Conservation (phyloP, 805 yeast species). For the Wickerhamiella brachini region DNA sequence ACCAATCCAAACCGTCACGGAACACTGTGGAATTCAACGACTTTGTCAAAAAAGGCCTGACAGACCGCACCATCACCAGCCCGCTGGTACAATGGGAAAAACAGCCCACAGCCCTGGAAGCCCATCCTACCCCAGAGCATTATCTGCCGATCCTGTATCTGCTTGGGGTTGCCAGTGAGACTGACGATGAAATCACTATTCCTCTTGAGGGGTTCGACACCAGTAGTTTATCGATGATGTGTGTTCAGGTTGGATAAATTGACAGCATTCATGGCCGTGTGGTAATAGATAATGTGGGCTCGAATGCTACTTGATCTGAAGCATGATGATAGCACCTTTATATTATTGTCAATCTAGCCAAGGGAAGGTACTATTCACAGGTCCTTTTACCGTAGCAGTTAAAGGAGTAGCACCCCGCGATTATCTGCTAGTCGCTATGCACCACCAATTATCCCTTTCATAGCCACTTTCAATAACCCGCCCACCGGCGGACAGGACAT, state of each 20-base stretch:
- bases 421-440: slow-evolving; percentile 1
- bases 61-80: slow-evolving; percentile 12
- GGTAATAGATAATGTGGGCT: no score
- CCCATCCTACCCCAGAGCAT: slow-evolving; percentile 64
- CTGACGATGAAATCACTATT: not conserved
- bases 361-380: no score
- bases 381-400: no score
- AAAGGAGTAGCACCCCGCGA: no score
- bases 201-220: not conserved
- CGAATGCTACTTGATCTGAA: no score
- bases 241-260: not conserved
- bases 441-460: slow-evolving; percentile 93
- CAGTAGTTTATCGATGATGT: not conserved
- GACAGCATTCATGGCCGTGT: not conserved
- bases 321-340: no score
- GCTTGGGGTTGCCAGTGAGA: slow-evolving; percentile 2
- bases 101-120: slow-evolving; percentile 17
- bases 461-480: slow-evolving; percentile 58
- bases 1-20: slow-evolving; percentile 14
- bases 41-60: slow-evolving; percentile 22
- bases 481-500: slow-evolving; percentile 62
- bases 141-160: slow-evolving; percentile 21
- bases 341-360: no score
- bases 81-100: slow-evolving; percentile 5
- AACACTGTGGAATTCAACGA: slow-evolving; percentile 26